These are phyloP conservation scores for Pythium aristosporum DNA, from an alignment of 352 stramenopile species.

Conservation along the genomic window DNA sequence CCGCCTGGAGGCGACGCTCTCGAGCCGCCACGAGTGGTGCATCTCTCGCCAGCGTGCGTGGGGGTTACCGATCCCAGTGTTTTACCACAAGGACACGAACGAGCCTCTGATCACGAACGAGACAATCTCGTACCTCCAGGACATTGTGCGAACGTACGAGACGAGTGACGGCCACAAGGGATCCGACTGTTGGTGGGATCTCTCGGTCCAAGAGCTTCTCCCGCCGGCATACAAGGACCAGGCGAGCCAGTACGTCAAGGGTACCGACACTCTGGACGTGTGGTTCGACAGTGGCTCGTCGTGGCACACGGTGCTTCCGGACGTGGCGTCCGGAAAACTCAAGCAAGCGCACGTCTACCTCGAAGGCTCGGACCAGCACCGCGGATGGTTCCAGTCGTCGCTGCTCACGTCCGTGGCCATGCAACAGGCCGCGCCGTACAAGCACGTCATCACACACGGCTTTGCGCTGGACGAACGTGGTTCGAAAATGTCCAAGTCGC, in stretches of 20 bases:
- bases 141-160: conserved; percentile 47
- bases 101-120: conserved; percentile 92
- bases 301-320: conserved; percentile 69
- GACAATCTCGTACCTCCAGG: conserved; percentile 87
- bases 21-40: conserved; percentile 96
- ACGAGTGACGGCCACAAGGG: conserved; percentile 76
- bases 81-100: conserved; percentile 91
- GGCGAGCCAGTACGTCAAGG: conserved; percentile 92
- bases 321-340: conserved; percentile 43
- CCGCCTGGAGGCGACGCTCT: conserved; percentile 84
- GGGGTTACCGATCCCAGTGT: conserved; percentile 98
- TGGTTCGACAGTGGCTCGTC: conserved; percentile 97
- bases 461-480: conserved; percentile 99
- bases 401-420: conserved; percentile 92
- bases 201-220: conserved; percentile 75
- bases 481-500: conserved; percentile 99
- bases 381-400: conserved; percentile 99
- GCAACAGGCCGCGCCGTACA: conserved; percentile 90
- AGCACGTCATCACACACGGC: conserved; percentile 97
- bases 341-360: conserved; percentile 96
- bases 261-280: conserved; percentile 98
- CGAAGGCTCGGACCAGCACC: conserved; percentile 97
- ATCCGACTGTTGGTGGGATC: conserved; percentile 96
- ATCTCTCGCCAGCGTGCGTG: conserved; percentile 98
- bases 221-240: conserved; percentile 54